Evolutionary conservation across 768 basidiomycete genomes (phyloP), one percentile per base, ranked within the genome.

Genomic region (Pleurotus salmoneostramineus): DNA sequence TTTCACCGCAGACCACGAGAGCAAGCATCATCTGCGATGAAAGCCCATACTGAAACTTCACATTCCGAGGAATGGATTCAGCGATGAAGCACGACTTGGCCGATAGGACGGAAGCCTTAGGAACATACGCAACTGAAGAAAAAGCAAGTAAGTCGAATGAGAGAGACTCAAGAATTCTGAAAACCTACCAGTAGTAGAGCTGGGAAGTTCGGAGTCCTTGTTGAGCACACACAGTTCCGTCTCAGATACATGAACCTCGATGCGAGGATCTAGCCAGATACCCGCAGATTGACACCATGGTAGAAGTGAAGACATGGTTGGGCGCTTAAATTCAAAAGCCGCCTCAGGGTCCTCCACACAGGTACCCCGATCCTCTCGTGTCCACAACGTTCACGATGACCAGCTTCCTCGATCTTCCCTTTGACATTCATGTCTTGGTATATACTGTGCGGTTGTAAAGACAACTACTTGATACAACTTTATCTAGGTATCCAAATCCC

Each of bases 31-130:
- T 75, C 49, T 83, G 82, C 2, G 87, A 85, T 40, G 73, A 79
- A 35, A 79, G 75, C 2, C 88, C 89, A 64, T 79, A 81, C 15
- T 14, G 40, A n/a, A 17, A 55, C 15, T 43, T 11, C 7, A 80
- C 79, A 31, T 70, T 71, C 11, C 73, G 61, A 0, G 77, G 64
- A 35, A 89, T 79, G 46, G 66, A 60, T 21, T 67, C 67, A 35
- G 78, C 74, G 47, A 84, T 65, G 43, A 77, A 73, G 68, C 82
- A 86, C 0, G 81, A 80, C 62, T 76, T 77, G 46, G 77, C 79
- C 34, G 89, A 90, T 15, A 91, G 74, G 15, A 90, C 78, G 46
- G 80, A 75, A 56, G 72, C 60, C 69, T 84, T 88, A 36, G 87
- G 84, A 64, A 90, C 89, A 36, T 74, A 75, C 6, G 83, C 85